Evolutionary conservation across 371 early-diverging fungal species (phyloP).

Genomic region (Mortierella sp.): DNA sequence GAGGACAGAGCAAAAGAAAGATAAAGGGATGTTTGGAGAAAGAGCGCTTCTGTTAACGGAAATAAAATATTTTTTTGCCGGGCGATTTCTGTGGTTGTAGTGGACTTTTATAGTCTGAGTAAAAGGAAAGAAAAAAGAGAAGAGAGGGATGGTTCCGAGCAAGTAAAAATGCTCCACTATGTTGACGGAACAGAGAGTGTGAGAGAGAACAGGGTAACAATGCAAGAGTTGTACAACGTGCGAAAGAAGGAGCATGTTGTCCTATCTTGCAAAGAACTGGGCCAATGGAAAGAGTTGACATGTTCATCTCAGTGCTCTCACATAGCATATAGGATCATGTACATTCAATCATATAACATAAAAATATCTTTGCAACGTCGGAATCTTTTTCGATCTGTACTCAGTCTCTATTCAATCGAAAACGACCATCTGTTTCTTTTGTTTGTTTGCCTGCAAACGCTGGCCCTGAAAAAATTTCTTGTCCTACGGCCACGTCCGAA

Average conservation of each 20-base stretch:
- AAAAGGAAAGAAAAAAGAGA: not conserved
- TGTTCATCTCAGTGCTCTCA: too few species aligned
- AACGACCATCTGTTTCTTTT: constrained; percentile 13
- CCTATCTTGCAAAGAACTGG: constrained; percentile 1
- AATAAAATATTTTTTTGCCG: constrained; percentile 10
- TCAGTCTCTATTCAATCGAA: constrained; percentile 45
- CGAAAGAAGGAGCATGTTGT: not conserved
- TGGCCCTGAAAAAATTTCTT: constrained; percentile 10
- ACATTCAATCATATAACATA: not conserved
- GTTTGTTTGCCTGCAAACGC: constrained; percentile 3
- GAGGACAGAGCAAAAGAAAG: not conserved
- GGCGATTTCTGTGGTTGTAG: not conserved
- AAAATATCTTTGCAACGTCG: too few species aligned
- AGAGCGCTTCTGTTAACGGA: not conserved
- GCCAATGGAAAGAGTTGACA: not conserved
- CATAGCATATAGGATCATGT: too few species aligned
- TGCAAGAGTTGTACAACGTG: not conserved
- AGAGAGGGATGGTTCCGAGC: not conserved
- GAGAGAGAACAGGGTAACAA: not conserved
- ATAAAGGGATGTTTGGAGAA: not conserved
- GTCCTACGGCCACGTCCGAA: constrained; percentile 26
- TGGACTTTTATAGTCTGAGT: not conserved
- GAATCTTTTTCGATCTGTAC: constrained; percentile 7
- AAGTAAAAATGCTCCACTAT: too few species aligned
- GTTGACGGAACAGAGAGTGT: too few species aligned